Evolutionary conservation across 768 basidiomycete species (phyloP).

Genomic region (Phallus indusiatus): DNA sequence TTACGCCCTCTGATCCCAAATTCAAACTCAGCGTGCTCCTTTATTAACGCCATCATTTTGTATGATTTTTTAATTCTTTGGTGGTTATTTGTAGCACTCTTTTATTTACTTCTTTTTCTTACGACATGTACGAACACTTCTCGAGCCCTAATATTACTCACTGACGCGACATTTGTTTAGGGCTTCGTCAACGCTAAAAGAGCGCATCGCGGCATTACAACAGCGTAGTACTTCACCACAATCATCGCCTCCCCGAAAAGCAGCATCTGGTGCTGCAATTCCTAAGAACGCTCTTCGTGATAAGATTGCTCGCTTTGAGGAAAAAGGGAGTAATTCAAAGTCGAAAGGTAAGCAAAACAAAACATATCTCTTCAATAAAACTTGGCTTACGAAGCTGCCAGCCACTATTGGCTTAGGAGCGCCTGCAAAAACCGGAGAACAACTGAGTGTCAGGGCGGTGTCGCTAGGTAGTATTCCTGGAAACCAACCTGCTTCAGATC

Average conservation of each 20-base stretch:
- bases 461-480: neutral
- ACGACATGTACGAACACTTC: neutral
- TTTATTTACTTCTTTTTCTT: neutral
- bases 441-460: slow-evolving; percentile 44
- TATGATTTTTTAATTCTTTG: neutral
- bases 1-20: neutral
- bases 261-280: neutral
- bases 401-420: slow-evolving; percentile 60
- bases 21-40: neutral
- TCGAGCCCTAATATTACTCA: no score
- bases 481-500: neutral
- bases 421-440: slow-evolving; percentile 55
- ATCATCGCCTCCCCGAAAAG: slow-evolving; percentile 16
- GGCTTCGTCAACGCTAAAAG: slow-evolving; percentile 38
- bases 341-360: slow-evolving; percentile 35
- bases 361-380: neutral
- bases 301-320: slow-evolving; percentile 75
- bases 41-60: neutral
- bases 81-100: neutral
- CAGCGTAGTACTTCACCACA: slow-evolving; percentile 37
- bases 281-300: slow-evolving; percentile 34
- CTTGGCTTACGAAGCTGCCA: neutral
- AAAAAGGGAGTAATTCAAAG: slow-evolving; percentile 64
- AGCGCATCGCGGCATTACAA: slow-evolving; percentile 75
- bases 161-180: no score